These are phyloP conservation scores for Torulaspora pretoriensis DNA, from an alignment of 1,139 yeast genomes.

Conservation along the genomic window DNA sequence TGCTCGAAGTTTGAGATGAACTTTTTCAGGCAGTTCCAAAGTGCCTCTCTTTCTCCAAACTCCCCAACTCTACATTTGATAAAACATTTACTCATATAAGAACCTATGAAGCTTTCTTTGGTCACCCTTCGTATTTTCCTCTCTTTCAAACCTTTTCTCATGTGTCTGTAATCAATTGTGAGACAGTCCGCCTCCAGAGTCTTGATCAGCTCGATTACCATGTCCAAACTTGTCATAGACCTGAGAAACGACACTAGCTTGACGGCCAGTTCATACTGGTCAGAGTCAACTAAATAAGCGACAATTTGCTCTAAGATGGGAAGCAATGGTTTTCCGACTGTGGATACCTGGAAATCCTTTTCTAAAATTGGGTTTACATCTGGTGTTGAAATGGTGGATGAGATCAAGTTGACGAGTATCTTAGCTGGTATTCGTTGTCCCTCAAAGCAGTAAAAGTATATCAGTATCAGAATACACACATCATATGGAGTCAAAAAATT, in stretches of 20 bases:
- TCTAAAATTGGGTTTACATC: constrained; percentile 20
- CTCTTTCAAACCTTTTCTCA: neutral
- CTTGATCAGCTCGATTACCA: constrained; percentile 12
- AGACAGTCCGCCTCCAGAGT: constrained; percentile 17
- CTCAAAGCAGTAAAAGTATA: constrained; percentile 22
- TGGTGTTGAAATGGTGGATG: constrained; percentile 20
- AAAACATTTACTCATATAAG: constrained; percentile 17
- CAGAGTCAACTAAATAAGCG: constrained; percentile 11
- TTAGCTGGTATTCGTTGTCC: constrained; percentile 14
- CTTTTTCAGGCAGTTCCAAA: constrained; percentile 18
- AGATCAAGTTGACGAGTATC: constrained; percentile 20
- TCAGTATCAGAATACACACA: constrained; percentile 23
- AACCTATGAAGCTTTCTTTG: constrained; percentile 24
- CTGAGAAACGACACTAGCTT: constrained; percentile 17
- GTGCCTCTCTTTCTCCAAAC: constrained; percentile 21
- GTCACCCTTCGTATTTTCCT: constrained; percentile 12
- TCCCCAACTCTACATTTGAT: constrained; percentile 19
- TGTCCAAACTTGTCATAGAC: constrained; percentile 18
- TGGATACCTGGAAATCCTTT: constrained; percentile 8
- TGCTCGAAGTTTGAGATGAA: constrained; percentile 13
- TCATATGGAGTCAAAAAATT: constrained; percentile 31
- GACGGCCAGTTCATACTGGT: constrained; percentile 12
- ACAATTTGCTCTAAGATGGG: constrained; percentile 21
- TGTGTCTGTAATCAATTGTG: constrained; percentile 11
- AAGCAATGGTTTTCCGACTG: constrained; percentile 18